Conservation (phyloP, 768 basidiomycete genomes). For the Hortiboletus flavorubellus region DNA sequence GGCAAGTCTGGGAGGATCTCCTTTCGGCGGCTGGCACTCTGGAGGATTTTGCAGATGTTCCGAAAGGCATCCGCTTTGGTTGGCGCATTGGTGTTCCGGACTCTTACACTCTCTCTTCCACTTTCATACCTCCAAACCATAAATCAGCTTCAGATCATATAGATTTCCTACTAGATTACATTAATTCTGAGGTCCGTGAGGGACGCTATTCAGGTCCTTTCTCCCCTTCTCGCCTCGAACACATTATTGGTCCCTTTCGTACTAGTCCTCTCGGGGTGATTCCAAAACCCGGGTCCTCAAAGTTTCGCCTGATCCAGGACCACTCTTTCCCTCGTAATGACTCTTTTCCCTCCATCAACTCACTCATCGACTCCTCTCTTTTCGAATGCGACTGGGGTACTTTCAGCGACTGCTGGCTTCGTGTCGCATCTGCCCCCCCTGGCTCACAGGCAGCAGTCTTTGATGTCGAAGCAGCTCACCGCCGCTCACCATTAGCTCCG, state of each 20-base stretch:
- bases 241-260: constrained; percentile 39
- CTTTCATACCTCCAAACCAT: background rate
- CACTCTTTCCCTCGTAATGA: background rate
- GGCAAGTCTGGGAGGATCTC: constrained; percentile 16
- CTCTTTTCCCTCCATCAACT: too few relatives aligned
- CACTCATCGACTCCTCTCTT: too few relatives aligned
- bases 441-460: background rate
- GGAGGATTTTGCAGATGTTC: background rate
- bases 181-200: constrained; percentile 27
- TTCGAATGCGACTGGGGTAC: too few relatives aligned
- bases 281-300: constrained; percentile 29
- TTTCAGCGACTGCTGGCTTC: background rate
- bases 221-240: constrained; percentile 2
- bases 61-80: background rate
- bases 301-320: constrained; percentile 34
- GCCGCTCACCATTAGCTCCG: background rate
- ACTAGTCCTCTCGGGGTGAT: constrained; percentile 40
- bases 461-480: background rate
- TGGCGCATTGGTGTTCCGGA: constrained; percentile 1
- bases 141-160: fast-evolving
- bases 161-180: constrained; percentile 33
- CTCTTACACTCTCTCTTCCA: background rate
- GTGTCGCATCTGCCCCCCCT: background rate
- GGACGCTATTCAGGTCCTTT: background rate
- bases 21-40: background rate